Base-by-base conservation (phyloP, 129 eudicot genomes). In the Escallonia rubra region DNA sequence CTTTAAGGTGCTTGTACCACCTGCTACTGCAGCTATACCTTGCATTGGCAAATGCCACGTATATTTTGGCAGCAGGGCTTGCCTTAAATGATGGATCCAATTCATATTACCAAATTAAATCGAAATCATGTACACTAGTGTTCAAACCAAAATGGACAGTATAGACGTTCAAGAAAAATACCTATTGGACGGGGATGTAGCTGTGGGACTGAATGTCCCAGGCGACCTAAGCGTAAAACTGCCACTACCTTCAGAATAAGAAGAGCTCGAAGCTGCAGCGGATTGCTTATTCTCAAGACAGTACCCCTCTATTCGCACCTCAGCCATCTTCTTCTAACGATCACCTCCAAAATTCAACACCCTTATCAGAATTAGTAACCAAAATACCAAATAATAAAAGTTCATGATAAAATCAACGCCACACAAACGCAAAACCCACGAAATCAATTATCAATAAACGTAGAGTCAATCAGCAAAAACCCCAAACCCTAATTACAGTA, bases 211-310 rank as follows among this genome's bases (percentile, higher is more conserved):
- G 57, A 77, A 74, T 64, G 57, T 58, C 64, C 73, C 87, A 0
- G 91, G 87, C 15, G 96, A 89, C 74, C 82, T 92, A 2, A 85
- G 56, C 6, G 80, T 75, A 46, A 80, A 77, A 78, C 84, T 86
- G 69, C 83, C 91, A 68, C 96, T 89, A 46, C 79, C 89, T 68
- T 93, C 99, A 1, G 96, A 89, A 60, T 78, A 63, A 0, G 96
- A 86, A 16, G 93, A 82, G 82, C 92, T 80, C 10, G 97, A 91
- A 23, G 85, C 89, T 59, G 80, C 96, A 4, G 75, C 87, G 0
- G 90, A 78, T 77, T 93, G 90, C 80, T 82, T 93, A 73, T 89
- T 89, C 83, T 84, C 95, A 69, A 76, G 53, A 57, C 87, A 86
- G 65, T 66, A 72, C 72, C 75, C 90, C 71, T 80, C 90, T 41